These are phyloP conservation scores for Diplodia intermedia DNA, from an alignment of 2,329 filamentous ascomycete genomes.

Conservation along the genomic window DNA sequence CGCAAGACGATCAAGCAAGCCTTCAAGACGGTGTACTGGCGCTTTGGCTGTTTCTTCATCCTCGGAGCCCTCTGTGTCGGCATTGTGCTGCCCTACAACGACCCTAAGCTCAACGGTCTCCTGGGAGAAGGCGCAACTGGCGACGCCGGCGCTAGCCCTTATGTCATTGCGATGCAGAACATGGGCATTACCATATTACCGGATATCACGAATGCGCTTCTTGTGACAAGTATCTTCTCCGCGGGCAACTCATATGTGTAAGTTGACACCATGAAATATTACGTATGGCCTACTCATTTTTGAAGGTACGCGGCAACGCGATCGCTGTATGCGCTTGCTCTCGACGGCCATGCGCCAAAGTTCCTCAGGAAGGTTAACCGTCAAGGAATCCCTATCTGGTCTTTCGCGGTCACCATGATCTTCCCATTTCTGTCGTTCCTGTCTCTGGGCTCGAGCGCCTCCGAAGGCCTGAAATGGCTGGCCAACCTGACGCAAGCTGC, in stretches of 20 bases:
- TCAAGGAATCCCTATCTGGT: constrained; percentile 66
- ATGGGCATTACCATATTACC: constrained; percentile 46
- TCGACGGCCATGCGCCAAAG: constrained; percentile 55
- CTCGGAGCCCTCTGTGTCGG: constrained; percentile 54
- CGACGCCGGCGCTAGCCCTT: constrained; percentile 27
- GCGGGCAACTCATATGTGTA: constrained; percentile 60
- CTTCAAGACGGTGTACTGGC: constrained; percentile 57
- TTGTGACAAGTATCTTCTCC: constrained; percentile 57
- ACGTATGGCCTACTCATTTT: background rate
- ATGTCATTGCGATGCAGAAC: constrained; percentile 47
- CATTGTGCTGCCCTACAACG: constrained; percentile 61
- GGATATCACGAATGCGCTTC: constrained; percentile 36
- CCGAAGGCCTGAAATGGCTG: constrained; percentile 43
- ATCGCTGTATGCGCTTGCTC: constrained; percentile 55
- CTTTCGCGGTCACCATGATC: constrained; percentile 58
- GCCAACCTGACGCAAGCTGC: constrained; percentile 64
- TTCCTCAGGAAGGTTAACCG: constrained; percentile 66
- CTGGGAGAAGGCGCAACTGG: constrained; percentile 32
- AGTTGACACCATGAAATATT: background rate
- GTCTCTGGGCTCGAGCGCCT: constrained; percentile 41
- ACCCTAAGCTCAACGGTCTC: constrained; percentile 70
- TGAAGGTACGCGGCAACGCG: constrained; percentile 28
- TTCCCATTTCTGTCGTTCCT: constrained; percentile 48
- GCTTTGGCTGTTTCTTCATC: constrained; percentile 57
- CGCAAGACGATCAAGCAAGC: constrained; percentile 53